Percentiles rank a stretch among this genome's conserved stretches.
phyloP scores from a whole-genome alignment of 371 early-diverging fungal species.

The Coelomomyces lativittatus region DNA sequence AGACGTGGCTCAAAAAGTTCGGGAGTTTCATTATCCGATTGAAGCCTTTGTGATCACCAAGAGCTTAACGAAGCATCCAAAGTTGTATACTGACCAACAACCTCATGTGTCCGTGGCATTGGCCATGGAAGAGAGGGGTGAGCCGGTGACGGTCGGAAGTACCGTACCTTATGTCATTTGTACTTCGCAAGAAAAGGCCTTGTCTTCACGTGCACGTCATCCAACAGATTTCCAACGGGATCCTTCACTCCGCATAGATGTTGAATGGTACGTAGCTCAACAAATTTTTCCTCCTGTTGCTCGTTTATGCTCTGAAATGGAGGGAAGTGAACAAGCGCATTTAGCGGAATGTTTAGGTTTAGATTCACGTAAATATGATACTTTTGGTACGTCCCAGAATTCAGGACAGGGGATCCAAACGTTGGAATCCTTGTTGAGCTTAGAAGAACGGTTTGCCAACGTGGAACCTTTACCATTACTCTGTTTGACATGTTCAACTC shows the following conservation, averaged over 20 bases:
- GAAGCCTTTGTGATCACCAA: slow-evolving; percentile 88
- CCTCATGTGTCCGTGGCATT: slow-evolving; percentile 96
- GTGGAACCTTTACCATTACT: slow-evolving; percentile 25
- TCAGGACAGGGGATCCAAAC: slow-evolving; percentile 49
- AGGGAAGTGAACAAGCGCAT: slow-evolving; percentile 58
- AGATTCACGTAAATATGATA: slow-evolving; percentile 47
- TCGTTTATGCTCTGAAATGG: slow-evolving; percentile 71
- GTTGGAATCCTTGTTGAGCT: slow-evolving; percentile 61
- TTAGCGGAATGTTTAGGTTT: slow-evolving; percentile 77
- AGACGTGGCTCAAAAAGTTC: slow-evolving; percentile 51
- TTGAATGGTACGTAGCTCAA: slow-evolving; percentile 87
- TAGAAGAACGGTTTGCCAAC: slow-evolving; percentile 61
- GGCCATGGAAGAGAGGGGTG: slow-evolving; percentile 54
- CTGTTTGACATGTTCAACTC: slow-evolving; percentile 32
- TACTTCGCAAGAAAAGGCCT: too few species aligned
- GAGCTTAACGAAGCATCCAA: slow-evolving; percentile 78
- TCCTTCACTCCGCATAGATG: slow-evolving; percentile 30
- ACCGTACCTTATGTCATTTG: slow-evolving; percentile 94
- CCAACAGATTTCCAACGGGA: slow-evolving; percentile 56
- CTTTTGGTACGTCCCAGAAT: slow-evolving; percentile 6
- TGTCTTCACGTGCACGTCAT: slow-evolving; percentile 54
- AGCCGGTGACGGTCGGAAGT: slow-evolving; percentile 63
- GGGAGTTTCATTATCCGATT: slow-evolving; percentile 46
- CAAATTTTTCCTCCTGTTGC: slow-evolving; percentile 93
- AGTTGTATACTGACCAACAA: slow-evolving; percentile 78